Conservation (phyloP, 2,329 filamentous ascomycete species). For the Phialophora chinensis region DNA sequence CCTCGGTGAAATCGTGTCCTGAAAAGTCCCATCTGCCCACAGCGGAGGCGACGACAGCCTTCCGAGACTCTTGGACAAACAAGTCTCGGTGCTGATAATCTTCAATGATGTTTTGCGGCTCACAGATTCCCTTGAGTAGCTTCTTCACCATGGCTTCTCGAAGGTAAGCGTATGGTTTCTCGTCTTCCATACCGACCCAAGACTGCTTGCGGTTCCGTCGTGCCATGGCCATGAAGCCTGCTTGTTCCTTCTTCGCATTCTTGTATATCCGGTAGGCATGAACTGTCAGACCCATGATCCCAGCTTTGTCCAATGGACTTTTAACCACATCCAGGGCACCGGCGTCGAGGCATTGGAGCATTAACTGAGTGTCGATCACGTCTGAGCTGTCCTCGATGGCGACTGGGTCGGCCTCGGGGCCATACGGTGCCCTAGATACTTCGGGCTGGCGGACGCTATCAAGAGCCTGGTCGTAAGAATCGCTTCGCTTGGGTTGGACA, state of each 20-base stretch:
- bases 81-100: conserved; percentile 70
- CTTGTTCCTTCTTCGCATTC: conserved; percentile 74
- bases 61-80: conserved; percentile 69
- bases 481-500: conserved; percentile 45
- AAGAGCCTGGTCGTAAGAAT: conserved; percentile 34
- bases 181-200: conserved; percentile 86
- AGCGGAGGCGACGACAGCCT: conserved; percentile 68
- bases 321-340: conserved; percentile 86
- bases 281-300: conserved; percentile 76
- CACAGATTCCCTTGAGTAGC: conserved; percentile 88
- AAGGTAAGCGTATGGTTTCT: conserved; percentile 86
- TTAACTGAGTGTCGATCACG: conserved; percentile 57
- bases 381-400: conserved; percentile 43
- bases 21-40: conserved; percentile 86
- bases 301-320: conserved; percentile 75
- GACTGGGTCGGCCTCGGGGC: conserved; percentile 33
- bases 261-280: conserved; percentile 84
- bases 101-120: conserved; percentile 66
- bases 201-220: conserved; percentile 82
- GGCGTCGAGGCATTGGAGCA: conserved; percentile 78
- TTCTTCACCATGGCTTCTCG: conserved; percentile 92
- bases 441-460: conserved; percentile 18
- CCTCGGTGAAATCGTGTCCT: conserved; percentile 86
- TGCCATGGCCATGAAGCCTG: conserved; percentile 69
- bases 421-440: conserved; percentile 33